Percentiles rank a stretch among this genome's conserved stretches.
These are phyloP conservation scores for Colletotrichum costaricense DNA, from an alignment of 2,329 filamentous ascomycete genomes.

Conservation along the genomic window DNA sequence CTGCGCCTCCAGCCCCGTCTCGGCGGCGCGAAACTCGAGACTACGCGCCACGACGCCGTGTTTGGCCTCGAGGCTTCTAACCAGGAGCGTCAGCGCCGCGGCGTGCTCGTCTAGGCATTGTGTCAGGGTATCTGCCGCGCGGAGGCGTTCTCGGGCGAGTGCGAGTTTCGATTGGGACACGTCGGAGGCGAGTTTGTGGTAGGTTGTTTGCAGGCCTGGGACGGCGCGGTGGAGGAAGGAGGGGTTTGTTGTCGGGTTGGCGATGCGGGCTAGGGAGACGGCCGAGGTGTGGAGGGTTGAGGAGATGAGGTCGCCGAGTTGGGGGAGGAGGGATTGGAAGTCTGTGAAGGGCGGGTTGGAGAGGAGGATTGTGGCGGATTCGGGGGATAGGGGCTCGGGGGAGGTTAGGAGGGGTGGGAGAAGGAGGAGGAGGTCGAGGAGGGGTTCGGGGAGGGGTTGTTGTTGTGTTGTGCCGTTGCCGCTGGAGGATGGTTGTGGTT, in stretches of 20 bases:
- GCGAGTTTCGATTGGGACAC: conserved; percentile 44
- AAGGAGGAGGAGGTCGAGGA: conserved; percentile 66
- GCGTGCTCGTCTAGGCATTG: conserved; percentile 54
- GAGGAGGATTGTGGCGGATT: conserved; percentile 57
- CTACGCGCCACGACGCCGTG: conserved; percentile 63
- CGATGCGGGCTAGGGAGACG: conserved; percentile 58
- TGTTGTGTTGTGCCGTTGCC: conserved; percentile 13
- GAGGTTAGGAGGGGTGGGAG: conserved; percentile 60
- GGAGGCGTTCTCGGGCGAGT: conserved; percentile 53
- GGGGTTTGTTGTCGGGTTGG: conserved; percentile 62
- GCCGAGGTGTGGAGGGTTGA: conserved; percentile 61
- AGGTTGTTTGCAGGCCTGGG: conserved; percentile 56
- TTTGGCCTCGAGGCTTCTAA: conserved; percentile 66
- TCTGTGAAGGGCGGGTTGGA: conserved; percentile 60
- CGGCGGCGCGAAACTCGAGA: conserved; percentile 61
- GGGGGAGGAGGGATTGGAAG: conserved; percentile 60
- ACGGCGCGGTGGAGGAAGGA: conserved; percentile 70
- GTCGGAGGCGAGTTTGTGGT: conserved; percentile 49
- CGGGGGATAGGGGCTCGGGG: conserved; percentile 47
- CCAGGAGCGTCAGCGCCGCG: conserved; percentile 52
- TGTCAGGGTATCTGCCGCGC: conserved; percentile 49
- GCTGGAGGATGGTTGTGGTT: conserved; percentile 34
- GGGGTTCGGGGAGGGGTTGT: conserved; percentile 51
- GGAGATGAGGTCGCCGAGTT: conserved; percentile 60
- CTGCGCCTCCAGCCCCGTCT: conserved; percentile 56